Base-by-base conservation (phyloP, 106 monocot genomes). In the Dendrobium catenatum region DNA sequence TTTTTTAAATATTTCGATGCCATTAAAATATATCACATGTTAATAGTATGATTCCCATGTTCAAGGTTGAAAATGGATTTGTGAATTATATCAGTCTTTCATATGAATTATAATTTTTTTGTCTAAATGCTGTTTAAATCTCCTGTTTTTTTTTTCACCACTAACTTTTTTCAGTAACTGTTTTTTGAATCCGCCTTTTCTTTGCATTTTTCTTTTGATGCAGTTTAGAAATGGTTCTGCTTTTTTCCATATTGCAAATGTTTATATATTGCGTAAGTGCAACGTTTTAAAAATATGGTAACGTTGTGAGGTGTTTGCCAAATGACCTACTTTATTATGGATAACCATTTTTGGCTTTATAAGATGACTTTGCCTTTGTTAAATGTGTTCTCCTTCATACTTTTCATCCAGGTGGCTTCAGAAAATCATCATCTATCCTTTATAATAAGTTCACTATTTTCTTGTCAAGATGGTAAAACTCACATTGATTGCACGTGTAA, bases 401-500 rank as follows among this genome's bases (percentile, higher is more conserved):
- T 76, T 49, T 46, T 76, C n/a, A 49, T 76, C 26, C 76, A 76
- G 76, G 76, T 76, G 20, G 48, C 19, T 76, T 49, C 42, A 48
- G 26, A 49, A 76, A 26, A 46, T 49, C 6, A 9, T 76, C 18
- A 2, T 27, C 26, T 48, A 49, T 76, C 22, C 8, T 9, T 48
- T 49, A 49, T 49, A 40, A 72, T 43, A 76, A 41, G 10, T 76
- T 49, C 17, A 27, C 26, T 42, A 4, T 76, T 76, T 49, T 48
- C 76, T 49, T 6, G 49, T 19, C 4, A 49, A 76, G 48, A 76
- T 76, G 97, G 94, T 98, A 85, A 98, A 94, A 83, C 81, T 98
- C 81, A 98, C 97, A 51, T 88, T 98, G 94, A 93, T 98, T 87
- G 97, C 97, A 33, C 94, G 94, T 80, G 91, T 98, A 18, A 98